Percentiles rank a stretch among this genome's conserved stretches.
Conservation (phyloP, 2,329 filamentous ascomycete genomes). For the Fusarium musae region DNA sequence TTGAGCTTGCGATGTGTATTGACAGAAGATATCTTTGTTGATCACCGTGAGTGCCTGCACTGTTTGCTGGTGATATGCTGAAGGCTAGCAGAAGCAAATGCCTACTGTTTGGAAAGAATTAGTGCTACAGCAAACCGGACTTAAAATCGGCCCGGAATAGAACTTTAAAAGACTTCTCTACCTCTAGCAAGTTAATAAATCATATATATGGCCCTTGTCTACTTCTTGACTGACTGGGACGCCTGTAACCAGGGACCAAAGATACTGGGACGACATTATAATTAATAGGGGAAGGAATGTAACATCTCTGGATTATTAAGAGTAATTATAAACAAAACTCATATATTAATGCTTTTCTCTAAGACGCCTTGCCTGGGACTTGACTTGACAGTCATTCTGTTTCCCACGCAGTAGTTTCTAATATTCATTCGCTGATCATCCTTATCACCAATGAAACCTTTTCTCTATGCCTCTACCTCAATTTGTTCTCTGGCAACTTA, state of each 20-base stretch:
- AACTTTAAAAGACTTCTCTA: accelerated
- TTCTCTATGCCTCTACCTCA: not conserved
- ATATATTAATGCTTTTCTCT: not conserved
- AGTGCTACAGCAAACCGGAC: accelerated
- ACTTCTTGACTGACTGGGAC: not conserved
- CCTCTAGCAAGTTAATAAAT: not conserved
- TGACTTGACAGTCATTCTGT: accelerated
- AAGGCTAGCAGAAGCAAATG: not conserved
- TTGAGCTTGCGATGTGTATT: not conserved
- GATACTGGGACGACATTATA: accelerated
- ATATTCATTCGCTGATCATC: not conserved
- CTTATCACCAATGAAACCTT: accelerated
- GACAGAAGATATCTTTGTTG: not conserved
- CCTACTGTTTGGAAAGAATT: accelerated
- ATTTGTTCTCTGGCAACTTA: not conserved
- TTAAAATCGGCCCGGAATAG: accelerated
- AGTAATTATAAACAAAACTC: not conserved
- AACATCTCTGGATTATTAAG: not conserved
- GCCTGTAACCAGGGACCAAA: not conserved
- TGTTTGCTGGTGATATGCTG: not conserved
- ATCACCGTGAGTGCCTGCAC: not conserved
- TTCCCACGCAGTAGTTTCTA: accelerated
- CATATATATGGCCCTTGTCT: accelerated
- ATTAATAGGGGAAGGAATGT: not conserved
- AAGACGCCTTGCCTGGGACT: not conserved